Conservation (phyloP, 2,329 filamentous ascomycete species). For the Aspergillus calidoustus region DNA sequence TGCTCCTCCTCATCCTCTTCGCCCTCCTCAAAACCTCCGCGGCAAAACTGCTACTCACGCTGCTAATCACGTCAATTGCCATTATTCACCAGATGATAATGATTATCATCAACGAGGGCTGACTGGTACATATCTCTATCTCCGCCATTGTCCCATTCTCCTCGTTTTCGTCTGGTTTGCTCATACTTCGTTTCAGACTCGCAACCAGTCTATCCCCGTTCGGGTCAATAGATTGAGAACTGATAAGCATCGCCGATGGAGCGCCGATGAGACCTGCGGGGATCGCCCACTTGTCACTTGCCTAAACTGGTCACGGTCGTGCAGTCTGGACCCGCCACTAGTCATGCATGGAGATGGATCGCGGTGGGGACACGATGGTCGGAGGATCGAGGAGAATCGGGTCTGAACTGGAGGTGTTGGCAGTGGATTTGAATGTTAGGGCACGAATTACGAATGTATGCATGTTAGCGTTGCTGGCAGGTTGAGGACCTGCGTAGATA, state of each 20-base stretch:
- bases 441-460: background rate
- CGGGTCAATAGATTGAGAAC: constrained; percentile 14
- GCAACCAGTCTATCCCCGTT: constrained; percentile 2
- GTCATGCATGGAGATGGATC: constrained; percentile 14
- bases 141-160: background rate
- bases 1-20: constrained; percentile 4
- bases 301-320: background rate
- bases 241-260: background rate
- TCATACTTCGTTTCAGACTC: background rate
- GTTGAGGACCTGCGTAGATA: background rate
- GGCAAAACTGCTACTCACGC: constrained; percentile 1
- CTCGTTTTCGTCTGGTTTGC: background rate
- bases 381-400: background rate
- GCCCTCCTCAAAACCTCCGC: constrained; percentile 1
- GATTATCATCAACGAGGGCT: constrained; percentile 1
- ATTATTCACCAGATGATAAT: constrained; percentile 13
- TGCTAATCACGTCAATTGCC: background rate
- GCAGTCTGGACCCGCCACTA: background rate
- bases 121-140: background rate
- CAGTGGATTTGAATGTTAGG: background rate
- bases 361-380: background rate
- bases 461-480: background rate
- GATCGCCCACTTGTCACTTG: background rate
- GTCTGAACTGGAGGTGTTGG: background rate
- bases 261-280: background rate